A percentile compares a stretch with the other conserved stretches of the same genome.
These are phyloP conservation scores for Selaginella tamariscina DNA, from an alignment of 75 land plant species.

Conservation along the genomic window DNA sequence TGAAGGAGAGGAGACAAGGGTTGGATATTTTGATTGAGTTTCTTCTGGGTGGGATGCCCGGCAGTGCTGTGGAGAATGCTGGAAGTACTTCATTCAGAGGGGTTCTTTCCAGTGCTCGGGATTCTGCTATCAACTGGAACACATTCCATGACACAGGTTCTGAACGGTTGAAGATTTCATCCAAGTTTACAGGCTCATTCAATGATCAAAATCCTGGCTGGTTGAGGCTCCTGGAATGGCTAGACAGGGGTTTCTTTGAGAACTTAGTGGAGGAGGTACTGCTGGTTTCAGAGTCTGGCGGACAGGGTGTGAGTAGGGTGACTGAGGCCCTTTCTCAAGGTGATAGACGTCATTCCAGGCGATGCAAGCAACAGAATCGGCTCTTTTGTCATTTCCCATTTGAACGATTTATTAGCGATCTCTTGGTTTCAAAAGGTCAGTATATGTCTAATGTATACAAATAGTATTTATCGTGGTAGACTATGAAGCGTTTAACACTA, in stretches of 20 bases:
- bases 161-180: background rate
- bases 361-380: slow-evolving; percentile 20
- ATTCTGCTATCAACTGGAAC: background rate
- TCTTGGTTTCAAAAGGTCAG: background rate
- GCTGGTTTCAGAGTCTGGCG: background rate
- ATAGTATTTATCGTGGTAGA: background rate
- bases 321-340: slow-evolving; percentile 20
- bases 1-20: slow-evolving; percentile 14
- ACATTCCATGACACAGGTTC: background rate
- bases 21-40: slow-evolving; percentile 18
- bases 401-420: slow-evolving; percentile 1
- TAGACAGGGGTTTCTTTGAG: slow-evolving; percentile 27
- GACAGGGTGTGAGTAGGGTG: slow-evolving; percentile 8
- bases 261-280: slow-evolving; percentile 19
- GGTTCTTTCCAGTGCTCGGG: background rate
- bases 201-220: slow-evolving; percentile 2
- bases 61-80: background rate
- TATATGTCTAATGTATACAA: background rate
- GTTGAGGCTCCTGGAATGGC: slow-evolving; percentile 22
- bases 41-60: slow-evolving; percentile 6
- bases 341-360: slow-evolving; percentile 15
- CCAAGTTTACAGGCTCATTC: background rate
- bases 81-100: background rate
- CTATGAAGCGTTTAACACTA: background rate
- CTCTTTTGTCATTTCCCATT: slow-evolving; percentile 1